Conservation (phyloP, 257 asterid genomes). For the Vinca minor region DNA sequence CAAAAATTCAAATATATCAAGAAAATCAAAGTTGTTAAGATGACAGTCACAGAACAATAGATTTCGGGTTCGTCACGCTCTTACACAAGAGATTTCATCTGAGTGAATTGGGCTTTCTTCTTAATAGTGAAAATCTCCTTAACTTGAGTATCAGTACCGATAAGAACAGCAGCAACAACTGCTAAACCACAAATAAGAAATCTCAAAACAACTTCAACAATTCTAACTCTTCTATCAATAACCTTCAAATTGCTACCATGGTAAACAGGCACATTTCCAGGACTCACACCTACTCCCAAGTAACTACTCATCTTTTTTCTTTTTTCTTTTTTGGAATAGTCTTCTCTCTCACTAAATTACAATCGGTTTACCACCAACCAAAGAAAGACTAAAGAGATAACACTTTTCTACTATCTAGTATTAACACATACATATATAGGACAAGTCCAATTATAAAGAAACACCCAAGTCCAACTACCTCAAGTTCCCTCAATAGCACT, state of each 20-base stretch:
- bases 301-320: constrained; percentile 59
- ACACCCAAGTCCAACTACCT: constrained; percentile 33
- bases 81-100: constrained; percentile 93
- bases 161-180: constrained; percentile 58
- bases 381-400: no score
- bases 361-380: not conserved
- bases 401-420: not conserved
- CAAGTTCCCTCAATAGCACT: not conserved
- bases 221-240: constrained; percentile 58
- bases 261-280: constrained; percentile 78
- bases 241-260: constrained; percentile 72
- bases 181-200: constrained; percentile 63
- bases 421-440: constrained; percentile 3
- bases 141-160: constrained; percentile 73
- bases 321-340: no score
- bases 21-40: not conserved
- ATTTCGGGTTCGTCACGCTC: no score
- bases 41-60: not conserved
- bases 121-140: constrained; percentile 66
- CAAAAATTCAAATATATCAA: constrained; percentile 1
- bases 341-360: no score
- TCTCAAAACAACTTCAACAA: constrained; percentile 59
- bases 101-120: constrained; percentile 83
- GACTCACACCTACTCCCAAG: constrained; percentile 92
- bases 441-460: constrained; percentile 4